Conservation (phyloP, 2,329 filamentous ascomycete genomes). For the Clarireedia paspali region DNA sequence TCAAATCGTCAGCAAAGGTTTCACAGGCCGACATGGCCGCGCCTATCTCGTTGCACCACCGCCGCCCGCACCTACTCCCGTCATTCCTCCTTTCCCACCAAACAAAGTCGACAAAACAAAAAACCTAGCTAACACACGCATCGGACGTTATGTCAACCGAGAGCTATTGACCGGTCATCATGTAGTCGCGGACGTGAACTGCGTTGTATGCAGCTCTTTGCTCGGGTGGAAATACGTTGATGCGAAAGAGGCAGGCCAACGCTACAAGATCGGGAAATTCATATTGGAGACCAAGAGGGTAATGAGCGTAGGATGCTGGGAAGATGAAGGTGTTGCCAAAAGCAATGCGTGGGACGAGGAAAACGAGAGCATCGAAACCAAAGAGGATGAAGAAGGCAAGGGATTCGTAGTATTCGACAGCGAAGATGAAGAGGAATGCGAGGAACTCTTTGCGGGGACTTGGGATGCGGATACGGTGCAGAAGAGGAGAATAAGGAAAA, state of each 20-base stretch:
- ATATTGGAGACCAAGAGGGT: conserved; percentile 57
- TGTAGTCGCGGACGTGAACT: conserved; percentile 56
- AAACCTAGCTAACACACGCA: conserved; percentile 46
- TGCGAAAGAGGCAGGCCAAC: conserved; percentile 49
- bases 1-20: conserved; percentile 58
- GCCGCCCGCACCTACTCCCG: conserved; percentile 8
- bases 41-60: conserved; percentile 49
- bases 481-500: conserved; percentile 23
- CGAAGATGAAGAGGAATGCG: conserved; percentile 53
- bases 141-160: conserved; percentile 47
- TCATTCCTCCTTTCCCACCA: conserved; percentile 1
- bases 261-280: conserved; percentile 63
- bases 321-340: conserved; percentile 31
- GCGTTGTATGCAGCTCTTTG: conserved; percentile 45
- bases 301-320: conserved; percentile 46
- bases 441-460: conserved; percentile 54
- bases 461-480: conserved; percentile 45
- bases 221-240: conserved; percentile 64
- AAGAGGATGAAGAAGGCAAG: conserved; percentile 44
- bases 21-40: conserved; percentile 57
- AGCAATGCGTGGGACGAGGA: background rate
- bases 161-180: conserved; percentile 56
- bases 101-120: conserved; percentile 9
- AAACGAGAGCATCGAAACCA: conserved; percentile 3
- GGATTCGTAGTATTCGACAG: conserved; percentile 38